Base-by-base conservation (phyloP, 495 filamentous ascomycete species). In the Glonium stellatum region DNA sequence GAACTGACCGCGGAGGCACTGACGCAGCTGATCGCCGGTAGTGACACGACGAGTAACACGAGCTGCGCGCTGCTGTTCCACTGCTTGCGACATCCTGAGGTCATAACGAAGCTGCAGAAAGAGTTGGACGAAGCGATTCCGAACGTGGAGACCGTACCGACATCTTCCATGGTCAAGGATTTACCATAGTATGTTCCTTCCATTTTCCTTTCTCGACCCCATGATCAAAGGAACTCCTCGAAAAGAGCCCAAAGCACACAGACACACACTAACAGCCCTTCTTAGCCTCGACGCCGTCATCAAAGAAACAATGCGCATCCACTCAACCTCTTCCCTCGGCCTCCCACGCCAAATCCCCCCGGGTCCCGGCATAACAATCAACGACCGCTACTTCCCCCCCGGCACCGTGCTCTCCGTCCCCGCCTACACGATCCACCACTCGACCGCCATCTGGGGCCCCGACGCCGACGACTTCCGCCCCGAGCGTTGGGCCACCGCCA, bases 11-110 rank as follows among this genome's bases (percentile, higher is more conserved):
- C 89, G 22, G 91, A 96, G 71, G 90, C 91, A 0, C 75, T 95
- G 21, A 95, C 90, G 0, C 91, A 95, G 72, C 77, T 96, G 41
- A 96, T 96, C 66, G 91, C 91, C 3, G 91, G 91, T 25, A 88
- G 84, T 48, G 91, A 95, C 70, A 96, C 91, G 0, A 96, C 90
- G 1, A 87, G 84, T 60, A 96, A 96, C 76, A 90, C 90, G 3
- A 84, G 85, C 49, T 96, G 91, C 71, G 90, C 91, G 1, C 81
- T 95, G 46, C 79, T 96, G 15, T 95, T 84, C 77, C 86, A 89
- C 78, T 83, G 78, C 25, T 73, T 86, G 39, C 76, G 78, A 50
- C 90, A 87, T 6, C 85, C 88, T 0, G 82, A 84, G 21, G 88
- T 95, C 1, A 69, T 93, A 6, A 62, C 73, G 54, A 90, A 85